A percentile compares a stretch with the other conserved stretches of the same genome.
Conservation (phyloP, 495 filamentous ascomycete genomes). For the Filosporella fistucella region DNA sequence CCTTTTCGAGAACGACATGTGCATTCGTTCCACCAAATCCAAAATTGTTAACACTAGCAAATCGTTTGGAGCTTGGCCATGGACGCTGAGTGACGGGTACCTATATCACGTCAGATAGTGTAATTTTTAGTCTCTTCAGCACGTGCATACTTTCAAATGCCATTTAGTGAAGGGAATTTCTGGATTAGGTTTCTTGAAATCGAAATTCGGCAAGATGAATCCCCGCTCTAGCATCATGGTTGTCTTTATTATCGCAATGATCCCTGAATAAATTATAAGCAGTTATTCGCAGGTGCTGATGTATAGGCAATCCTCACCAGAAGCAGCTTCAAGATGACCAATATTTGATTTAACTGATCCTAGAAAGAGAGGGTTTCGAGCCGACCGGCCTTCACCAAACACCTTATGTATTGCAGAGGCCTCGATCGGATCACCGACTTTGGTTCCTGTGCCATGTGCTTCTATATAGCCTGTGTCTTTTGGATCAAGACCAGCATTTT, state of each 20-base stretch:
- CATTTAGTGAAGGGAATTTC: conserved; percentile 40
- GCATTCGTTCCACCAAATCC: conserved; percentile 54
- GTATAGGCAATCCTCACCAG: conserved; percentile 37
- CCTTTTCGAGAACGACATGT: conserved; percentile 49
- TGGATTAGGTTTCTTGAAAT: conserved; percentile 46
- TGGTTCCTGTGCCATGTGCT: conserved; percentile 52
- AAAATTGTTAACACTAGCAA: conserved; percentile 51
- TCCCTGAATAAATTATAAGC: conserved; percentile 28
- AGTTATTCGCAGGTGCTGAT: conserved; percentile 53
- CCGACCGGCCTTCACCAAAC: conserved; percentile 32
- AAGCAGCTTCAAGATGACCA: conserved; percentile 55
- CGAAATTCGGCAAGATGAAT: conserved; percentile 43
- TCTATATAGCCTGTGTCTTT: conserved; percentile 48
- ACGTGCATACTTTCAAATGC: conserved; percentile 33
- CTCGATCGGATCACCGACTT: conserved; percentile 59
- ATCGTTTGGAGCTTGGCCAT: conserved; percentile 25
- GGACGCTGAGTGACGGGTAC: conserved; percentile 29
- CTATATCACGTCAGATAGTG: conserved; percentile 22
- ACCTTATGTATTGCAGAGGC: conserved; percentile 49
- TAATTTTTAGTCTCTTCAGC: neutral
- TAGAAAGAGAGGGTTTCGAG: conserved; percentile 42
- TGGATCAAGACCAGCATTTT: conserved; percentile 39
- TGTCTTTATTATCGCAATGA: conserved; percentile 55
- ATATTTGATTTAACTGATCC: conserved; percentile 58
- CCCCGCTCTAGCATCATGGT: conserved; percentile 54